Evolutionary conservation across 176 grass and related monocot genomes (phyloP).

Genomic region (Aegilops umbellulata): DNA sequence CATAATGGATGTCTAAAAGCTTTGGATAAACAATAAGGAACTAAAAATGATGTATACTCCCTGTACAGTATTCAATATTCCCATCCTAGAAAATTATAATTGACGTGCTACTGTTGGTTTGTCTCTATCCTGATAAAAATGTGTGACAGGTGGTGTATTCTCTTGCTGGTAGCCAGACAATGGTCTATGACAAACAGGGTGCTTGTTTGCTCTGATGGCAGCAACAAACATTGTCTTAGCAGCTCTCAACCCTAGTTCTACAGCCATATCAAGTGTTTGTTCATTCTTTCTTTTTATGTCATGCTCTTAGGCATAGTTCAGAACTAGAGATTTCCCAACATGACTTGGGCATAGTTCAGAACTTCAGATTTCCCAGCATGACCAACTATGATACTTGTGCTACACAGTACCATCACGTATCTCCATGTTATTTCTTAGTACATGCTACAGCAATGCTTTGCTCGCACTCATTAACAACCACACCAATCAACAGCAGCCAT

Average conservation of each 20-base stretch:
- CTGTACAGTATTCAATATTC: neutral
- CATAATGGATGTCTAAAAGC: conserved; percentile 18
- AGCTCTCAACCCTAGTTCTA: conserved; percentile 6
- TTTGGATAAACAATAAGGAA: neutral
- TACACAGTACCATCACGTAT: neutral
- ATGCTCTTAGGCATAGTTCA: neutral
- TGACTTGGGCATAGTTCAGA: neutral
- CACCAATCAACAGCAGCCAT: neutral
- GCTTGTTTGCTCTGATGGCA: neutral
- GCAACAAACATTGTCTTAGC: neutral
- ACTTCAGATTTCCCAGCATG: conserved; percentile 17
- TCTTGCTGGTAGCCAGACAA: neutral
- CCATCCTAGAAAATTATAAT: neutral
- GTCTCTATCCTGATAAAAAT: conserved; percentile 22
- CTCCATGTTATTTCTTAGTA: neutral
- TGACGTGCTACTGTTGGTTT: neutral
- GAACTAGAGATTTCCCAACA: conserved; percentile 8
- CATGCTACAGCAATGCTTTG: neutral
- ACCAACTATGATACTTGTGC: neutral
- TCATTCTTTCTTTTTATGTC: neutral
- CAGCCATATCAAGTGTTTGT: neutral
- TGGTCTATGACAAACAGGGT: neutral
- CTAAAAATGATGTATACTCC: neutral
- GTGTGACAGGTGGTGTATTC: neutral
- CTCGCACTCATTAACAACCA: neutral